These are phyloP conservation scores for Calonectria multiphialidica DNA, from an alignment of 2,329 filamentous ascomycete genomes.

Conservation along the genomic window DNA sequence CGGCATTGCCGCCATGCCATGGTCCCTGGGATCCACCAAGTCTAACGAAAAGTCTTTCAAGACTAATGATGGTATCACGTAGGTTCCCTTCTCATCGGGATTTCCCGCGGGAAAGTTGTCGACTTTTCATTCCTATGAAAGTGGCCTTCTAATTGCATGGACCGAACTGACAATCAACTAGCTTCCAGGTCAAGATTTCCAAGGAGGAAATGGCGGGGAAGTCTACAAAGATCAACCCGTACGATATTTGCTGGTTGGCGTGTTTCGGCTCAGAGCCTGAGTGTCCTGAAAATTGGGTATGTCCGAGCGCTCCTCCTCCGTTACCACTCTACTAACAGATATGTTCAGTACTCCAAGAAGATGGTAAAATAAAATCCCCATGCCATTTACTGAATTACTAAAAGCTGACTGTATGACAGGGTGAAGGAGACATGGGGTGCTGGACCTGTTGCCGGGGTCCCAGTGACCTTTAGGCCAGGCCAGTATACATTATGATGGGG, in stretches of 20 bases:
- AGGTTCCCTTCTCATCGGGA: not conserved
- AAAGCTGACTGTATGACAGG: not conserved
- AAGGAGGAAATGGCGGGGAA: not conserved
- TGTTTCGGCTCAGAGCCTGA: not conserved
- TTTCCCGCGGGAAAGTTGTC: not conserved
- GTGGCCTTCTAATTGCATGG: not conserved
- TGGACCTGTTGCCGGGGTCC: not conserved
- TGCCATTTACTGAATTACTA: not conserved
- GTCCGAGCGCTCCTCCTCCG: not conserved
- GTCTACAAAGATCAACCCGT: not conserved
- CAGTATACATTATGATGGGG: not conserved
- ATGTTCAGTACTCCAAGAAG: not conserved
- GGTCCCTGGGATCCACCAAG: not conserved
- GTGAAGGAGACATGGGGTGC: not conserved
- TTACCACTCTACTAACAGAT: not conserved
- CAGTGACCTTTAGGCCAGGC: not conserved
- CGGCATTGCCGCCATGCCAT: conserved; percentile 4
- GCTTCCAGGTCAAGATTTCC: conserved; percentile 1
- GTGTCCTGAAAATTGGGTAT: not conserved
- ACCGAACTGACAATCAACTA: not conserved
- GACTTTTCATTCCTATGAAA: not conserved
- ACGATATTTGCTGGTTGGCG: conserved; percentile 4
- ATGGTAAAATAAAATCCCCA: not conserved
- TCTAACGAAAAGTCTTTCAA: not conserved
- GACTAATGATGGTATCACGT: conserved; percentile 5